A percentile compares a stretch with the other conserved stretches of the same genome.
Evolutionary conservation across 208 protist species (phyloP).

Genomic region (Crithidia acanthocephali): DNA sequence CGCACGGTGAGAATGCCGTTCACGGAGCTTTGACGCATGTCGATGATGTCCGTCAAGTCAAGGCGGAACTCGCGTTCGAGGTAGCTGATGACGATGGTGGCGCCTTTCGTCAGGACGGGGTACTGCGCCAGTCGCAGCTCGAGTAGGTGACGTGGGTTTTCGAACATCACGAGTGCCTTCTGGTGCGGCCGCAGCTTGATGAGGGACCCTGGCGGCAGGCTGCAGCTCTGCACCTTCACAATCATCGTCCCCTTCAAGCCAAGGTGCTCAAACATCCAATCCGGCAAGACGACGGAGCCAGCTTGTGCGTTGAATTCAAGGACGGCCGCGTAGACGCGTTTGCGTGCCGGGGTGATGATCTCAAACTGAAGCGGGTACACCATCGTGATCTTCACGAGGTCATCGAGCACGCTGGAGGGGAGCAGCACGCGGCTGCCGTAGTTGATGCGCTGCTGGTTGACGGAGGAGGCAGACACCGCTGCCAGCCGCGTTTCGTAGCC

Average conservation of each 20-base stretch:
- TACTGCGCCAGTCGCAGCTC: constrained; percentile 92
- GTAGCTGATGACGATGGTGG: constrained; percentile 93
- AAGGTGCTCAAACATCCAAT: constrained; percentile 95
- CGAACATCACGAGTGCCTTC: constrained; percentile 92
- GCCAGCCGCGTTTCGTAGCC: constrained; percentile 38
- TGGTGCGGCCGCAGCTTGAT: constrained; percentile 93
- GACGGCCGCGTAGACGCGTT: constrained; percentile 83
- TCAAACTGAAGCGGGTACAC: constrained; percentile 94
- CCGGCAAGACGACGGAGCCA: constrained; percentile 88
- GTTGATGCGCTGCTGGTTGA: constrained; percentile 56
- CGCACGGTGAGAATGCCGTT: constrained; percentile 93
- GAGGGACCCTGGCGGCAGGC: constrained; percentile 82
- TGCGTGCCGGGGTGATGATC: constrained; percentile 50
- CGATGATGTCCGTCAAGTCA: constrained; percentile 84
- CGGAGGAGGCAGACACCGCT: constrained; percentile 37
- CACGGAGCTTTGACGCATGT: constrained; percentile 46
- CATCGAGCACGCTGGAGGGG: constrained; percentile 73
- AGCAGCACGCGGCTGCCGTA: constrained; percentile 88
- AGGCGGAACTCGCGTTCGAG: constrained; percentile 87
- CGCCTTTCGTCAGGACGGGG: constrained; percentile 87
- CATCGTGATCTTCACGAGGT: constrained; percentile 79
- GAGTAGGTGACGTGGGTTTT: constrained; percentile 93
- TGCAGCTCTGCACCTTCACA: constrained; percentile 76
- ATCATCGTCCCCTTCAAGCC: constrained; percentile 54
- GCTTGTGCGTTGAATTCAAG: constrained; percentile 93